phyloP scores from a whole-genome alignment of 2,329 filamentous ascomycete genomes.

The Arthroderma sp. region DNA sequence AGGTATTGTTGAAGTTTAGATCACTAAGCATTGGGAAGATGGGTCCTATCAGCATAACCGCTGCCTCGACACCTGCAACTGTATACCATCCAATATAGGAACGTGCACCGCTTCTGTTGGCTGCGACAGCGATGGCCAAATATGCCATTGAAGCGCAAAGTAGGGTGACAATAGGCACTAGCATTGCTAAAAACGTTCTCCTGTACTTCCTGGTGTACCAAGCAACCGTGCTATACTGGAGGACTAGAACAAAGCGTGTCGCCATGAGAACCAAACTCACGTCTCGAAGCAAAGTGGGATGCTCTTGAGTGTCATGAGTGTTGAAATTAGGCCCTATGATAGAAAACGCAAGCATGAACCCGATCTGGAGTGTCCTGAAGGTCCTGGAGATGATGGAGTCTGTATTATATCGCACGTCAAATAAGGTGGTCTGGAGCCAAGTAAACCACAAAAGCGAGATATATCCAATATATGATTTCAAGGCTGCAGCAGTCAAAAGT shows the following conservation, averaged over 20 bases:
- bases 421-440: slow-evolving; percentile 51
- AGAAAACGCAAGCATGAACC: slow-evolving; percentile 52
- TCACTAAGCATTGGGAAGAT: slow-evolving; percentile 31
- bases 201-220: slow-evolving; percentile 15
- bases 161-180: background rate
- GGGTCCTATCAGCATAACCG: slow-evolving; percentile 38
- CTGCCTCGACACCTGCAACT: slow-evolving; percentile 35
- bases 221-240: slow-evolving; percentile 38
- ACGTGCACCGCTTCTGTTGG: background rate
- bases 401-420: slow-evolving; percentile 52
- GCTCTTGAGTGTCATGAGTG: background rate
- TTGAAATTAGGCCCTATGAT: slow-evolving; percentile 40
- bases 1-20: slow-evolving; percentile 44
- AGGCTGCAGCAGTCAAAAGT: slow-evolving; percentile 14
- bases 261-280: slow-evolving; percentile 34
- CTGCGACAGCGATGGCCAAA: background rate
- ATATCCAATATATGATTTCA: slow-evolving; percentile 39
- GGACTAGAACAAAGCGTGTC: slow-evolving; percentile 38
- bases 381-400: slow-evolving; percentile 51
- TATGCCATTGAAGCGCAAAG: background rate
- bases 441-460: slow-evolving; percentile 53
- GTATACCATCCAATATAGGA: slow-evolving; percentile 37
- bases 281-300: slow-evolving; percentile 21
- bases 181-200: slow-evolving; percentile 14
- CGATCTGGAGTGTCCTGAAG: slow-evolving; percentile 47